Conservation (phyloP, 2,329 filamentous ascomycete species). For the Botryotinia calthae region DNA sequence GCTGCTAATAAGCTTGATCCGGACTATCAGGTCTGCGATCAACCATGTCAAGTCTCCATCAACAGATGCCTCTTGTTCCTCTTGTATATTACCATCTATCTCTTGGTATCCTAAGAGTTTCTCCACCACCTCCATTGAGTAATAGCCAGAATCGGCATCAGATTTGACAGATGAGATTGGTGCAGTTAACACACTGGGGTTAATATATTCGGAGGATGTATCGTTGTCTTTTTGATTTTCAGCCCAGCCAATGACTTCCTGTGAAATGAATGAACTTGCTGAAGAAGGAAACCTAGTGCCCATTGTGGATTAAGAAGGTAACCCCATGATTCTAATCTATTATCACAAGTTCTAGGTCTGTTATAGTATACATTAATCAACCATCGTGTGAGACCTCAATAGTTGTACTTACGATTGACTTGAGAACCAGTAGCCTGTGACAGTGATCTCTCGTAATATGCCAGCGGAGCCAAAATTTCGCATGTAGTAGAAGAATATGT, state of each 20-base stretch:
- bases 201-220: not conserved
- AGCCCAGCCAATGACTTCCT: not conserved
- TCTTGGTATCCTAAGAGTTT: not conserved
- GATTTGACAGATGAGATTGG: conserved; percentile 1
- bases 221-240: not conserved
- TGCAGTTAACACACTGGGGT: conserved; percentile 2
- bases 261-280: not conserved
- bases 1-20: conserved; percentile 16
- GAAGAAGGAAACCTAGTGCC: not conserved
- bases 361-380: not conserved
- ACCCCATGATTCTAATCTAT: conserved; percentile 16
- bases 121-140: conserved; percentile 11
- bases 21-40: conserved; percentile 6
- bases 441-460: conserved; percentile 11
- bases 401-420: conserved; percentile 14
- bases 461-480: conserved; percentile 11
- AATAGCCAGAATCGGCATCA: conserved; percentile 14
- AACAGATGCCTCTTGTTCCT: not conserved
- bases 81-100: not conserved
- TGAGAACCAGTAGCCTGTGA: not conserved
- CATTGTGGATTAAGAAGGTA: conserved; percentile 9
- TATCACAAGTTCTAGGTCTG: conserved; percentile 12
- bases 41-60: not conserved
- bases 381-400: not conserved
- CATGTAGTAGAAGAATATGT: conserved; percentile 9